These are phyloP conservation scores for Trichoderma koningiopsis DNA, from an alignment of 2,329 filamentous ascomycete species.

Conservation along the genomic window DNA sequence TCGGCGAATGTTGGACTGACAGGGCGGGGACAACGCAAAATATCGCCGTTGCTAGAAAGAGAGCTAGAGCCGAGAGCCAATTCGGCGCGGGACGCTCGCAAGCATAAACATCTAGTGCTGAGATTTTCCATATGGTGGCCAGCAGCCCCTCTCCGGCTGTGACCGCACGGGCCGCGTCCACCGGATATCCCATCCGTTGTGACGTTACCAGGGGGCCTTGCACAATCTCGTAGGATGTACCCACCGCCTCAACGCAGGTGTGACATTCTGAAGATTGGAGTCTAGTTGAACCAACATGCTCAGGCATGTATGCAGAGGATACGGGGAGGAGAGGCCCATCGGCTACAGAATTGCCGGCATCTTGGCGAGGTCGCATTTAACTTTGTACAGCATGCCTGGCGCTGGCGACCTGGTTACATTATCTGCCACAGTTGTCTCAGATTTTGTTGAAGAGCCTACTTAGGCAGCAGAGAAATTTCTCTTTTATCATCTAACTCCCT, in stretches of 20 bases:
- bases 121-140: neutral
- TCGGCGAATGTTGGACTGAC: neutral
- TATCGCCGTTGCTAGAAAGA: neutral
- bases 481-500: neutral
- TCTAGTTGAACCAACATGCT: neutral
- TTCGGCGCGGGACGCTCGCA: neutral
- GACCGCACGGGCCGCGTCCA: constrained; percentile 4
- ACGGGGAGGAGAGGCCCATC: neutral
- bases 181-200: constrained; percentile 1
- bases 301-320: neutral
- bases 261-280: neutral
- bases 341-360: neutral
- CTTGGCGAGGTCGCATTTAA: neutral
- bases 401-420: neutral
- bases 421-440: neutral
- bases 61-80: neutral
- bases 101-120: constrained; percentile 5
- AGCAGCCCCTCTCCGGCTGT: neutral
- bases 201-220: neutral
- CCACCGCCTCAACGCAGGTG: constrained; percentile 3
- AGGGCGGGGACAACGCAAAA: neutral
- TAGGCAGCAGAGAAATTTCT: neutral
- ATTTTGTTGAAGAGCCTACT: neutral
- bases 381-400: neutral
- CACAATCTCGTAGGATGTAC: neutral